These are phyloP conservation scores for Zychaea mexicana DNA, from an alignment of 371 early-diverging fungal species.

Conservation along the genomic window DNA sequence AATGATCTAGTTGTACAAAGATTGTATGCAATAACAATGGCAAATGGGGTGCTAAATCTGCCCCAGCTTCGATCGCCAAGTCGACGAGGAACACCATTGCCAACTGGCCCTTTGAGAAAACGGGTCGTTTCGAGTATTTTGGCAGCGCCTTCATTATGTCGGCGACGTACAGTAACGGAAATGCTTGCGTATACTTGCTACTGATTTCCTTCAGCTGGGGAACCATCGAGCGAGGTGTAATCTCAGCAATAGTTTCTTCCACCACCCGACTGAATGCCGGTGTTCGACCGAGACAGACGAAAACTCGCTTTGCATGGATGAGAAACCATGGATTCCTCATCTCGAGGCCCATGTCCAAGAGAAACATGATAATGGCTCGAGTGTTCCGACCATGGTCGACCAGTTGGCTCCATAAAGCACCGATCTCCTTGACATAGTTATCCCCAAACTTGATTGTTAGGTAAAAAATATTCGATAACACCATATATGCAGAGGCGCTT, in stretches of 20 bases:
- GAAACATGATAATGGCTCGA: slow-evolving; percentile 70
- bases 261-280: slow-evolving; percentile 61
- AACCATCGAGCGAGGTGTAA: slow-evolving; percentile 80
- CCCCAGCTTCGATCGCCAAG: slow-evolving; percentile 77
- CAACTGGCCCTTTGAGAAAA: slow-evolving; percentile 79
- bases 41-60: slow-evolving; percentile 66
- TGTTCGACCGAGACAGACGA: slow-evolving; percentile 81
- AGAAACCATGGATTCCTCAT: slow-evolving; percentile 81
- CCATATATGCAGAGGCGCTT: slow-evolving; percentile 62
- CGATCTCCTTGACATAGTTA: slow-evolving; percentile 76
- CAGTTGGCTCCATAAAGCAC: slow-evolving; percentile 81
- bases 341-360: slow-evolving; percentile 74
- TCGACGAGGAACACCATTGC: slow-evolving; percentile 82
- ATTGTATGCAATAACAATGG: slow-evolving; percentile 77
- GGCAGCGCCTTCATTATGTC: slow-evolving; percentile 70
- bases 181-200: slow-evolving; percentile 38
- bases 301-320: slow-evolving; percentile 77
- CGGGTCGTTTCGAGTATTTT: slow-evolving; percentile 68
- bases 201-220: slow-evolving; percentile 62
- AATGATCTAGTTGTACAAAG: slow-evolving; percentile 81
- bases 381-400: slow-evolving; percentile 71
- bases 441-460: slow-evolving; percentile 85
- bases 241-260: slow-evolving; percentile 65
- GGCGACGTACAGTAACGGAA: slow-evolving; percentile 58
- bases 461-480: slow-evolving; percentile 84